phyloP scores from a whole-genome alignment of 2,329 filamentous ascomycete species.

The Sporothrix schenckii region DNA sequence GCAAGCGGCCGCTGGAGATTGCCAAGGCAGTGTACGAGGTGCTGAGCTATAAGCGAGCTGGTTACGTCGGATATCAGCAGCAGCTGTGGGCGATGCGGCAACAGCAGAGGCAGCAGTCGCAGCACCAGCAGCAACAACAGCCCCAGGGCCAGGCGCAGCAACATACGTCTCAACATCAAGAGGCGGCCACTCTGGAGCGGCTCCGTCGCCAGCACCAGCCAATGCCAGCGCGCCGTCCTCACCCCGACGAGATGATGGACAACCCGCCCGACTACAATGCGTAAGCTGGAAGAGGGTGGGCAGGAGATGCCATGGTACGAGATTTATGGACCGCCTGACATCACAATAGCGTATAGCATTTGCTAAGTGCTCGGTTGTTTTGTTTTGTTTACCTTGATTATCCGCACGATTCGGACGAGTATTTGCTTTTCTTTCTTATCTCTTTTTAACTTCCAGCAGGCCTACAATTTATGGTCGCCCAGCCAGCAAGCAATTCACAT shows the following conservation, averaged over 20 bases:
- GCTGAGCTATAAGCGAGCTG: conserved; percentile 43
- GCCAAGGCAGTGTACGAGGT: conserved; percentile 46
- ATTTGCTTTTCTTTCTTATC: not conserved
- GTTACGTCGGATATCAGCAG: conserved; percentile 34
- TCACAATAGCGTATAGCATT: not conserved
- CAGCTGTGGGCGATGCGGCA: conserved; percentile 26
- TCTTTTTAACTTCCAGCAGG: not conserved
- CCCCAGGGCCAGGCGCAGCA: not conserved
- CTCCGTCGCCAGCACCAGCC: not conserved
- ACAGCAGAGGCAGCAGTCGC: conserved; percentile 26
- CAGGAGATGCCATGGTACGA: not conserved
- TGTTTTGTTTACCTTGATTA: not conserved
- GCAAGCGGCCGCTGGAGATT: conserved; percentile 42
- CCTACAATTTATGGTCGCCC: not conserved
- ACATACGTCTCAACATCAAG: not conserved
- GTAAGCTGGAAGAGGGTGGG: not conserved
- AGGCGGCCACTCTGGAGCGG: not conserved
- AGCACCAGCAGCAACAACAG: conserved; percentile 10
- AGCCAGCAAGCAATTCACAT: not conserved
- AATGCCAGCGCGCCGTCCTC: not conserved
- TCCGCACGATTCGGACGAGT: too few species aligned
- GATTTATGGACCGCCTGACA: not conserved
- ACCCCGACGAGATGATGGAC: conserved; percentile 18
- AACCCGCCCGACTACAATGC: conserved; percentile 27
- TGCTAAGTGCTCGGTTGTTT: not conserved